Evolutionary conservation across 73 alveolate species (phyloP), one percentile per base, ranked within the genome.

Genomic region (Halteria grandinella): DNA sequence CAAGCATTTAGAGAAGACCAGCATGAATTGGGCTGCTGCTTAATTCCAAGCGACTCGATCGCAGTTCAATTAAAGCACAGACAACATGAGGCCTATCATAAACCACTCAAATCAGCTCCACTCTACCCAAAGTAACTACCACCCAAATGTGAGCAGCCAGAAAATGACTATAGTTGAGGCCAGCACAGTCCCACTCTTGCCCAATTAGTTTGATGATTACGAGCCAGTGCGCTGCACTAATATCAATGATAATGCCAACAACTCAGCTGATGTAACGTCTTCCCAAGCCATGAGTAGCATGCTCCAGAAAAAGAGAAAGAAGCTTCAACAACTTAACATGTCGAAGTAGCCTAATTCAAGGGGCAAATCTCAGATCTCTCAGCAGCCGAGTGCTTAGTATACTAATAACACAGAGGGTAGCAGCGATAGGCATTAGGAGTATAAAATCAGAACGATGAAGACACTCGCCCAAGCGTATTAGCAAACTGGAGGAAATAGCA

Each of bases 141-240:
- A n/a, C n/a, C n/a, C n/a, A n/a, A n/a, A n/a, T n/a, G n/a, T n/a
- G n/a, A n/a, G n/a, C n/a, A n/a, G n/a, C n/a, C n/a, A n/a, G n/a
- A n/a, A n/a, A n/a, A n/a, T n/a, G n/a, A n/a, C n/a, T n/a, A n/a
- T n/a, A n/a, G n/a, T n/a, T n/a, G n/a, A n/a, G n/a, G n/a, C n/a
- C n/a, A n/a, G n/a, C n/a, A n/a, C n/a, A n/a, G n/a, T n/a, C n/a
- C 63, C 78, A 36, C 36, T 60, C 20, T 23, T 62, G 18, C 25
- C 36, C 17, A 27, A 62, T 4, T 44, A 62, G 25, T 62, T 62
- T 62, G 78, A 62, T 41, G 78, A 62, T 25, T 62, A 39, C 41
- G 78, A 62, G 44, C 78, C 78, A 21, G 78, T 62, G 5, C 36
- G 78, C 36, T 62, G 78, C 40, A 32, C 33, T 54, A 54, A 47